Conservation (phyloP, 2,329 filamentous ascomycete species). For the Phoma herbarum region DNA sequence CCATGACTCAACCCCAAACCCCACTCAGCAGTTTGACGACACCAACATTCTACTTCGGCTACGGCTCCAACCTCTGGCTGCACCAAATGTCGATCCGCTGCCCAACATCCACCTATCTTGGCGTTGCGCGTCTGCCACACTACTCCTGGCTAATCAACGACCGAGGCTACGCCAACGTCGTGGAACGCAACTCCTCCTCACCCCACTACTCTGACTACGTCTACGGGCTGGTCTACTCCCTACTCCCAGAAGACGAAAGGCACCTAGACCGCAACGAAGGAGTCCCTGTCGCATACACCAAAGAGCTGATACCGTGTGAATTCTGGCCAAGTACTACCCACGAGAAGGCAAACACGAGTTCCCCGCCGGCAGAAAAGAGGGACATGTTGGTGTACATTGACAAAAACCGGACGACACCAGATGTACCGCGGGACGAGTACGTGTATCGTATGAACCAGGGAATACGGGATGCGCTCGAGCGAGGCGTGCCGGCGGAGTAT, state of each 20-base stretch:
- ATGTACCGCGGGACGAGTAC: conserved; percentile 65
- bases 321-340: conserved; percentile 52
- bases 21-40: conserved; percentile 4
- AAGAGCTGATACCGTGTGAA: conserved; percentile 57
- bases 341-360: conserved; percentile 11
- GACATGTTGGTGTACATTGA: conserved; percentile 70
- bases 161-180: conserved; percentile 75
- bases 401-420: conserved; percentile 50
- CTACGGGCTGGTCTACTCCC: conserved; percentile 49
- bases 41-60: conserved; percentile 70
- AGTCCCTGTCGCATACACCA: conserved; percentile 69
- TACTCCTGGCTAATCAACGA: conserved; percentile 74
- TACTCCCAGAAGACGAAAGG: conserved; percentile 39
- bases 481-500: conserved; percentile 65
- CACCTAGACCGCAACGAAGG: conserved; percentile 62
- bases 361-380: conserved; percentile 29
- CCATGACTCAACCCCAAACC: conserved; percentile 18
- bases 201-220: conserved; percentile 26
- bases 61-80: conserved; percentile 74
- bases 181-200: conserved; percentile 41
- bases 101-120: conserved; percentile 62
- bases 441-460: conserved; percentile 70
- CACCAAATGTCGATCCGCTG: conserved; percentile 72
- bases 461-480: conserved; percentile 64
- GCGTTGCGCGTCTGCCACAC: conserved; percentile 64